Percentiles rank a stretch among this genome's conserved stretches.
phyloP scores from a whole-genome alignment of 2,329 filamentous ascomycete genomes.

The Penicillium expansum region DNA sequence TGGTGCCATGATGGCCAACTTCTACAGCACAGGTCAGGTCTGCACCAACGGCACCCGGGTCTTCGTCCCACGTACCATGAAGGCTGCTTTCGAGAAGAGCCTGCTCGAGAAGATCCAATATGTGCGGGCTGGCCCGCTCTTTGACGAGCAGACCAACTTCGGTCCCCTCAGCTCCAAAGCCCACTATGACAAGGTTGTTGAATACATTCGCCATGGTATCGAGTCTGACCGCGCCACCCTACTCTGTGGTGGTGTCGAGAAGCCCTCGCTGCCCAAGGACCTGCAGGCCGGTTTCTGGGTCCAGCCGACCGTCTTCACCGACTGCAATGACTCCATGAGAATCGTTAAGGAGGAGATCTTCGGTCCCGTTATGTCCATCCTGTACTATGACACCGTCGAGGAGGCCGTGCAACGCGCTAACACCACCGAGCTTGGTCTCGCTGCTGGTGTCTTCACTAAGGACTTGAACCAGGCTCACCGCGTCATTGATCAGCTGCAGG shows the following conservation, averaged over 20 bases:
- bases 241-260: conserved; percentile 67
- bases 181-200: conserved; percentile 74
- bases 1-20: conserved; percentile 90
- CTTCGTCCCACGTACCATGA: conserved; percentile 68
- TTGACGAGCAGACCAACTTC: conserved; percentile 72
- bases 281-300: conserved; percentile 75
- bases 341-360: conserved; percentile 84
- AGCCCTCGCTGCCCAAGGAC: conserved; percentile 53
- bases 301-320: conserved; percentile 76
- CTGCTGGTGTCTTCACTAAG: conserved; percentile 77
- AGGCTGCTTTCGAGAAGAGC: conserved; percentile 64
- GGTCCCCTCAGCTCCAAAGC: conserved; percentile 74
- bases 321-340: conserved; percentile 79
- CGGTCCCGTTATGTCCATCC: conserved; percentile 78
- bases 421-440: conserved; percentile 71
- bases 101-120: conserved; percentile 68
- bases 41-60: conserved; percentile 91
- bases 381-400: conserved; percentile 68
- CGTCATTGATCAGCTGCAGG: conserved; percentile 68
- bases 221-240: conserved; percentile 70
- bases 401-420: conserved; percentile 73
- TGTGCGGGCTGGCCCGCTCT: conserved; percentile 70
- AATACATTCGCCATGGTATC: conserved; percentile 73
- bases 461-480: conserved; percentile 72
- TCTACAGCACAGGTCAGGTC: conserved; percentile 86